These are phyloP conservation scores for Ustilago tritici DNA, from an alignment of 1,284 basidiomycete species.

Conservation along the genomic window DNA sequence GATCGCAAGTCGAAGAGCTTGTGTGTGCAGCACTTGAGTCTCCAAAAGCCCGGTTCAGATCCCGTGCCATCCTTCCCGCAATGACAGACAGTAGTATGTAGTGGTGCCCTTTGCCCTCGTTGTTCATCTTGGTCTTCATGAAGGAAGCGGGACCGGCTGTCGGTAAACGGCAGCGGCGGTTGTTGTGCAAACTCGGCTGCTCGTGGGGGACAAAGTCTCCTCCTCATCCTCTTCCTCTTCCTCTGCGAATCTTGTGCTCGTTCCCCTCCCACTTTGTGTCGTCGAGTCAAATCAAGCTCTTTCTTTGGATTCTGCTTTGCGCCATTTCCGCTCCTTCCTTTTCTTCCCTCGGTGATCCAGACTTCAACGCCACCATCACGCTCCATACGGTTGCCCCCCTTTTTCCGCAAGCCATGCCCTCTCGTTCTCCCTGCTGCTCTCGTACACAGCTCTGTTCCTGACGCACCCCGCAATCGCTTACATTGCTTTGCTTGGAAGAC, in stretches of 20 bases:
- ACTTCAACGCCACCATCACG: slow-evolving; percentile 1
- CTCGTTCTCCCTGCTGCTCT: neutral
- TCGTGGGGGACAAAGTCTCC: too few species aligned
- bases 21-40: neutral
- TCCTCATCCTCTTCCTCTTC: neutral
- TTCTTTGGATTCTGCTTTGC: neutral
- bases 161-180: too few species aligned
- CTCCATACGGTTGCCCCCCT: neutral
- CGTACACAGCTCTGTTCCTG: neutral
- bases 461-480: neutral
- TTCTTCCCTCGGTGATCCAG: neutral
- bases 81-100: neutral
- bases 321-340: neutral
- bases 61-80: neutral
- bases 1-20: too few species aligned
- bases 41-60: neutral
- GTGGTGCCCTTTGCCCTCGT: neutral
- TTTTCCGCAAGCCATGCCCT: slow-evolving; percentile 1
- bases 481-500: neutral
- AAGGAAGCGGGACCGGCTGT: too few species aligned
- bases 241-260: too few species aligned
- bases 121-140: neutral
- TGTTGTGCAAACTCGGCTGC: too few species aligned
- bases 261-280: too few species aligned
- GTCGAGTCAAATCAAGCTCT: neutral